phyloP scores from a whole-genome alignment of 169 alveolate species.

The Cryptosporidium viatorum region DNA sequence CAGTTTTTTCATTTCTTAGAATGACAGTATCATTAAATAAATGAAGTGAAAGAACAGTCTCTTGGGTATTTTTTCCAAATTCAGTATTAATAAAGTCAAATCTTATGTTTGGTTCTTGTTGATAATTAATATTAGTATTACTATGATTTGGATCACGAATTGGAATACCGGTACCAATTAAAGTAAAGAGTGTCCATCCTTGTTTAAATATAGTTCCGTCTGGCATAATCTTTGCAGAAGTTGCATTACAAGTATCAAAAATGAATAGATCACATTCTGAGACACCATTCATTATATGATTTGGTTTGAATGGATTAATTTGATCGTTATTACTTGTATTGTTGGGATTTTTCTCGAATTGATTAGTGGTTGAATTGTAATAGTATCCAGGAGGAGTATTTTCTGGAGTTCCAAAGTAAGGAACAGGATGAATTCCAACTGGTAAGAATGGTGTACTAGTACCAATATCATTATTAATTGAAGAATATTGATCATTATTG shows the following conservation, averaged over 20 bases:
- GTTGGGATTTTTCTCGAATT: constrained; percentile 3
- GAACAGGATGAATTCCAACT: constrained; percentile 19
- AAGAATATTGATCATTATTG: not conserved
- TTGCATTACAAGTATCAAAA: constrained; percentile 39
- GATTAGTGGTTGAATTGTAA: constrained; percentile 16
- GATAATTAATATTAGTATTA: too few relatives aligned
- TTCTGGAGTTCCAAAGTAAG: constrained; percentile 30
- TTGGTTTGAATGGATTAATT: constrained; percentile 32
- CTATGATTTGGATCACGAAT: constrained; percentile 1
- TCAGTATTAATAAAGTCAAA: constrained; percentile 4
- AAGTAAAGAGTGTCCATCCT: constrained; percentile 48
- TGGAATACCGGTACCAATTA: constrained; percentile 44
- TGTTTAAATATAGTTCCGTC: not conserved
- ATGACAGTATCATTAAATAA: constrained; percentile 25
- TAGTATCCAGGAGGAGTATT: constrained; percentile 26
- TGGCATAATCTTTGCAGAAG: constrained; percentile 14
- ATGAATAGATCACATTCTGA: constrained; percentile 38
- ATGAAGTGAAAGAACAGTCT: constrained; percentile 15
- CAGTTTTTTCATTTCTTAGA: constrained; percentile 20
- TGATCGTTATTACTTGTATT: not conserved
- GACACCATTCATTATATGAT: constrained; percentile 4
- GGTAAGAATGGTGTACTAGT: constrained; percentile 23
- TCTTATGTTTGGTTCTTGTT: not conserved
- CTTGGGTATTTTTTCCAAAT: not conserved
- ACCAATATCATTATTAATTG: not conserved